These are phyloP conservation scores for Quercus lobata DNA, from an alignment of 331 rosid genomes.

Conservation along the genomic window DNA sequence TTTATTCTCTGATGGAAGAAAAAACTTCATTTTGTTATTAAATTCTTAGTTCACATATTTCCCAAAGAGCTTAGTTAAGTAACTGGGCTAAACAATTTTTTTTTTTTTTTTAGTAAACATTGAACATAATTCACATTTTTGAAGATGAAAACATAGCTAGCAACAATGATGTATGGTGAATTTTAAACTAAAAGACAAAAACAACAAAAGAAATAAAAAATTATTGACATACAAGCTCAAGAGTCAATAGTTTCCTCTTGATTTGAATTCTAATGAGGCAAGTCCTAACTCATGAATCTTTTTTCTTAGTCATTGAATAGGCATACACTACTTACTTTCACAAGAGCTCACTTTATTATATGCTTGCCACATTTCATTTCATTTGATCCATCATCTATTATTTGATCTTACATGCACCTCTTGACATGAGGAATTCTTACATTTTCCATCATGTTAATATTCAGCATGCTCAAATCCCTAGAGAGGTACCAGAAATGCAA, in stretches of 20 bases:
- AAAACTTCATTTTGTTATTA: no score
- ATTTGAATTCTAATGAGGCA: no score
- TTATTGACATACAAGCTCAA: no score
- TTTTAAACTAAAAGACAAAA: not conserved
- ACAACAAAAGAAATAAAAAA: not conserved
- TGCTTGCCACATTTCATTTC: not conserved
- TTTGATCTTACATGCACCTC: not conserved
- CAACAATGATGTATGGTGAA: not conserved
- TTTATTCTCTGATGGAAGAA: no score
- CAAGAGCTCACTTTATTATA: not conserved
- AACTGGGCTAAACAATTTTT: no score
- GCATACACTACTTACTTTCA: not conserved
- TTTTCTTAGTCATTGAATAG: not conserved
- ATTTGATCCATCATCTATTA: not conserved
- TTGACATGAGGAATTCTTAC: not conserved
- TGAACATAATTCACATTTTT: not conserved
- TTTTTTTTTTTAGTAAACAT: not conserved
- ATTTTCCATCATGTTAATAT: not conserved
- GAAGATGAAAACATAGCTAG: not conserved
- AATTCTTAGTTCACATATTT: no score
- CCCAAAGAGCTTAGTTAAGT: not conserved
- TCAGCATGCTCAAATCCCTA: slow-evolving; percentile 94
- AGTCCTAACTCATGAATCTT: not conserved
- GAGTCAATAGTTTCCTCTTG: no score
- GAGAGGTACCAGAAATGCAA: slow-evolving; percentile 97